A percentile compares a stretch with the other conserved stretches of the same genome.
Conservation (phyloP, 768 basidiomycete genomes). For the Russula compacta region DNA sequence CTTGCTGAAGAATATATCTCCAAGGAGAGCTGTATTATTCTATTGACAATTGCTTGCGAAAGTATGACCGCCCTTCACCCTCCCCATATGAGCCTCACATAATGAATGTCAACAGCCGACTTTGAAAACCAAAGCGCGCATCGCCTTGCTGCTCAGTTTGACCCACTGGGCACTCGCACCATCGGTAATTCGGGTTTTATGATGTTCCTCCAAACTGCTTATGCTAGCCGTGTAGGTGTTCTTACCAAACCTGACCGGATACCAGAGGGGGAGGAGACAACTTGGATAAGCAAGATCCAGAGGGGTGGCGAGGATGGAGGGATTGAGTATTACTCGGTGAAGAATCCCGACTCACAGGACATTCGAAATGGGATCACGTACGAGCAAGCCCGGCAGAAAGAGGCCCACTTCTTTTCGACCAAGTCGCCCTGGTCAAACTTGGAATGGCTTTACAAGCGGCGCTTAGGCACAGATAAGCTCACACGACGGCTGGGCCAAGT, state of each 20-base stretch:
- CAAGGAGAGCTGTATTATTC: constrained; percentile 51
- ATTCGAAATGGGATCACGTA: constrained; percentile 15
- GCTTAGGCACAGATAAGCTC: constrained; percentile 17
- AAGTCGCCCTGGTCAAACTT: constrained; percentile 12
- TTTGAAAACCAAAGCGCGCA: constrained; percentile 75
- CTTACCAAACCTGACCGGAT: constrained; percentile 15
- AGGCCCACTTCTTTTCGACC: constrained; percentile 8
- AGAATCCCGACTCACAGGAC: constrained; percentile 15
- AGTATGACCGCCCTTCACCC: constrained; percentile 32
- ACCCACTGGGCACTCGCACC: constrained; percentile 56
- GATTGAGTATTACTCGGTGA: constrained; percentile 16
- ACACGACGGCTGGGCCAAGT: constrained; percentile 6
- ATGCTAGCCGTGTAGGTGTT: not conserved
- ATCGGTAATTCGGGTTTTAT: constrained; percentile 40
- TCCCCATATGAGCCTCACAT: not conserved
- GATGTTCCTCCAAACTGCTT: not conserved
- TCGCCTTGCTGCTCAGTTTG: constrained; percentile 48
- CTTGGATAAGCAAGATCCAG: constrained; percentile 9
- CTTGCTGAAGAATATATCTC: constrained; percentile 52
- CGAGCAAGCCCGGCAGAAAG: constrained; percentile 11
- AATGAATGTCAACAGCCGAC: constrained; percentile 41
- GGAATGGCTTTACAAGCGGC: constrained; percentile 5
- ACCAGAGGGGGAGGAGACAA: constrained; percentile 7
- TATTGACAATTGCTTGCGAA: constrained; percentile 55
- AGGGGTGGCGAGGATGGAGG: not conserved